A percentile compares a stretch with the other conserved stretches of the same genome.
Conservation (phyloP, 257 asterid species). For the Catharanthus roseus region DNA sequence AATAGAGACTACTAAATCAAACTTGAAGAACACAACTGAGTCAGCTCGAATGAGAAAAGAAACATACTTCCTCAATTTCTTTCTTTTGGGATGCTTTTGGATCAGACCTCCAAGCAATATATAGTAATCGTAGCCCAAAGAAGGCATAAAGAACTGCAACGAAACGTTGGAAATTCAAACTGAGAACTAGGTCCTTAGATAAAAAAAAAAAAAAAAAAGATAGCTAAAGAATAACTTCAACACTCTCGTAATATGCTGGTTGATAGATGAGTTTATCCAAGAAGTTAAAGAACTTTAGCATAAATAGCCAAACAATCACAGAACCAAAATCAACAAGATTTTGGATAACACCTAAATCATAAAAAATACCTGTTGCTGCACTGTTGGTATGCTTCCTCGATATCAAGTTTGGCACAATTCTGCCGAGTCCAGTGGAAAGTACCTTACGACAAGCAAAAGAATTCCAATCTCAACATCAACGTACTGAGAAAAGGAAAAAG, state of each 20-base stretch:
- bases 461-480: slow-evolving; percentile 14
- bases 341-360: not conserved
- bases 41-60: not conserved
- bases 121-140: slow-evolving; percentile 87
- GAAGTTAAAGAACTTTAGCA: not conserved
- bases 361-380: slow-evolving; percentile 66
- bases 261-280: not conserved
- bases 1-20: not conserved
- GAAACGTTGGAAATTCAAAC: slow-evolving; percentile 10
- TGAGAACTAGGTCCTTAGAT: not conserved
- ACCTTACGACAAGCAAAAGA: slow-evolving; percentile 38
- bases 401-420: slow-evolving; percentile 94
- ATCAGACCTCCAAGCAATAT: slow-evolving; percentile 91
- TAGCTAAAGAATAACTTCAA: not conserved
- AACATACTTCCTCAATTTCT: slow-evolving; percentile 88
- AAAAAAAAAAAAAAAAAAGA: not conserved
- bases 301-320: not conserved
- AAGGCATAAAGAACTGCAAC: slow-evolving; percentile 84
- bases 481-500: not conserved
- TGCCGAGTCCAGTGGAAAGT: slow-evolving; percentile 93
- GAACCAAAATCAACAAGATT: not conserved
- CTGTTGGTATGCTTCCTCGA: slow-evolving; percentile 96
- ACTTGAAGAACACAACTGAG: not conserved
- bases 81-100: slow-evolving; percentile 85
- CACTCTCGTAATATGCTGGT: not conserved